These are phyloP conservation scores for Tetrahymena borealis DNA, from an alignment of 73 alveolate genomes.

Conservation along the genomic window DNA sequence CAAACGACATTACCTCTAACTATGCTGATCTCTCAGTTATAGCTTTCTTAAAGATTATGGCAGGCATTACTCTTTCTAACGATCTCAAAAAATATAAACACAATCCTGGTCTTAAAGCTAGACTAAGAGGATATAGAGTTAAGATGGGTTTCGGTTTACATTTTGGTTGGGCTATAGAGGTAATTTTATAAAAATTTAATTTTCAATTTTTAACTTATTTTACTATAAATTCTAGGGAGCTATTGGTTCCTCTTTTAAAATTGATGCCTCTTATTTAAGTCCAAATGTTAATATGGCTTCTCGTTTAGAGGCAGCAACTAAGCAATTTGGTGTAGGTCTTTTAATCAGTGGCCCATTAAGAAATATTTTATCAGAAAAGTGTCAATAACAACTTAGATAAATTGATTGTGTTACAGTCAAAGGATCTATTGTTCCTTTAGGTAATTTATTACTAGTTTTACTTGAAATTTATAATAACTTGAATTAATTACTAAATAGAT, in stretches of 20 bases:
- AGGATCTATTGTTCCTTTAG: slow-evolving; percentile 65
- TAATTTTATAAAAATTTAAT: neutral
- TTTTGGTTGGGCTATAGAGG: slow-evolving; percentile 93
- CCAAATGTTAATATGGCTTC: slow-evolving; percentile 95
- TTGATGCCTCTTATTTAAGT: slow-evolving; percentile 92
- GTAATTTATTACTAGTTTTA: neutral
- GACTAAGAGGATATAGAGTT: slow-evolving; percentile 72
- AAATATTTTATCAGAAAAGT: slow-evolving; percentile 27
- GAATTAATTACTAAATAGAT: neutral
- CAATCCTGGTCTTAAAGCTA: slow-evolving; percentile 54
- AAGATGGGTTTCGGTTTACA: slow-evolving; percentile 93
- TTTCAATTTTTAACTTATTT: neutral
- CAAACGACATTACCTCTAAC: slow-evolving; percentile 18
- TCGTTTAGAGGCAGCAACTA: slow-evolving; percentile 89
- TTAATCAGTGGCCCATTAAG: slow-evolving; percentile 52
- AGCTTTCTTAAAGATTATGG: slow-evolving; percentile 62
- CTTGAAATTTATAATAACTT: neutral
- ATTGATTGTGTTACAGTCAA: slow-evolving; percentile 67
- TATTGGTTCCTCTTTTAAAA: slow-evolving; percentile 81
- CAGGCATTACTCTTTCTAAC: slow-evolving; percentile 50
- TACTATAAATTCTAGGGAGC: slow-evolving; percentile 58
- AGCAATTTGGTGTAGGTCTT: slow-evolving; percentile 62
- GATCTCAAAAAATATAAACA: slow-evolving; percentile 66
- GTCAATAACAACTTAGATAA: slow-evolving; percentile 41
- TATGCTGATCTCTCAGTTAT: slow-evolving; percentile 62